phyloP scores from a whole-genome alignment of 2,329 filamentous ascomycete species.

The Claviceps africana region DNA sequence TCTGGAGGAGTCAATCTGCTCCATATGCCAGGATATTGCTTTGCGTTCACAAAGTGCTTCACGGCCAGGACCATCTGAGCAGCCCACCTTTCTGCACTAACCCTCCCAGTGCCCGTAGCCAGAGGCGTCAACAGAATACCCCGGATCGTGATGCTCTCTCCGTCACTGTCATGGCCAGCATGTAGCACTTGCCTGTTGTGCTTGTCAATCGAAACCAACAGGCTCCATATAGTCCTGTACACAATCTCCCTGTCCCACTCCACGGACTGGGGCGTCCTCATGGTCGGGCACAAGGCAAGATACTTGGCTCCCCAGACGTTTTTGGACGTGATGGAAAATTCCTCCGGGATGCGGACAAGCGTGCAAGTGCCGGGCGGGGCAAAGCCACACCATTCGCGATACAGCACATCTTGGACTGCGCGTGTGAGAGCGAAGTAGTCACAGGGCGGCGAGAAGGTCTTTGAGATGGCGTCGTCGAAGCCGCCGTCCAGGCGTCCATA shows the following conservation, averaged over 20 bases:
- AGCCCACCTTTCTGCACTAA: slow-evolving; percentile 34
- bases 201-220: slow-evolving; percentile 33
- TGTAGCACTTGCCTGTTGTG: slow-evolving; percentile 24
- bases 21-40: slow-evolving; percentile 29
- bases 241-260: slow-evolving; percentile 38
- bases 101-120: slow-evolving; percentile 31
- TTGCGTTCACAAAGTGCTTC: slow-evolving; percentile 35
- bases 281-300: slow-evolving; percentile 38
- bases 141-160: slow-evolving; percentile 18
- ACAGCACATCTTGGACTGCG: slow-evolving; percentile 29
- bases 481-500: slow-evolving; percentile 39
- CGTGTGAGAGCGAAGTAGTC: slow-evolving; percentile 34
- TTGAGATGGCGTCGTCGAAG: slow-evolving; percentile 40
- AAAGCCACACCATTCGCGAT: slow-evolving; percentile 33
- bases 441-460: slow-evolving; percentile 27
- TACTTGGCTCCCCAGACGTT: slow-evolving; percentile 28
- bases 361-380: slow-evolving; percentile 37
- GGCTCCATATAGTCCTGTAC: slow-evolving; percentile 38
- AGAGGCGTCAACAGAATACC: slow-evolving; percentile 37
- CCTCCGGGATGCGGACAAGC: slow-evolving; percentile 27
- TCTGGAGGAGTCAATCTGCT: slow-evolving; percentile 14
- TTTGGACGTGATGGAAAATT: slow-evolving; percentile 16
- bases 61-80: slow-evolving; percentile 34
- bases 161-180: slow-evolving; percentile 1
- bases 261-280: slow-evolving; percentile 30